A percentile compares a stretch with the other conserved stretches of the same genome.
Evolutionary conservation across 805 yeast genomes (phyloP).

Genomic region (Candida tammaniensis): DNA sequence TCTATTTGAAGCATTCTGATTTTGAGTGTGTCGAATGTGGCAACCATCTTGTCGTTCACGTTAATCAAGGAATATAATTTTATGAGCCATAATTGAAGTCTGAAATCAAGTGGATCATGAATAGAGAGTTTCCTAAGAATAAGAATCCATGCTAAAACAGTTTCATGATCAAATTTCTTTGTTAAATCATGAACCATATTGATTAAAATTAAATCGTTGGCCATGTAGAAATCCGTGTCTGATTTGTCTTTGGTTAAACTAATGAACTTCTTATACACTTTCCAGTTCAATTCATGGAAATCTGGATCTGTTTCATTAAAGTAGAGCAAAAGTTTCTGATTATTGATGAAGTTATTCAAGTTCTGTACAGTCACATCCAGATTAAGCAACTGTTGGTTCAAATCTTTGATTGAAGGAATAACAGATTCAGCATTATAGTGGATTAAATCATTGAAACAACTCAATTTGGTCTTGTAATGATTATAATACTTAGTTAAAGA

Average conservation of each 20-base stretch:
- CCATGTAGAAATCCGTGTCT: conserved; percentile 59
- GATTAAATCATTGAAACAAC: conserved; percentile 63
- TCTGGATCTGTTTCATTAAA: conserved; percentile 10
- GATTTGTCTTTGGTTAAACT: conserved; percentile 17
- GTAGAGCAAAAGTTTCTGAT: conserved; percentile 48
- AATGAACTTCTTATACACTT: conserved; percentile 17
- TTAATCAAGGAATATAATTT: conserved; percentile 61
- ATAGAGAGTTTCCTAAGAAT: conserved; percentile 56
- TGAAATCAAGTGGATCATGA: conserved; percentile 70
- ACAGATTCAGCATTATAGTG: conserved; percentile 11
- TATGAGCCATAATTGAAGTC: conserved; percentile 68
- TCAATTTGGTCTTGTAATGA: conserved; percentile 52
- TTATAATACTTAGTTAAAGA: conserved; percentile 40
- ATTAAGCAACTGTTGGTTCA: not conserved
- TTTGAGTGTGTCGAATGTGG: conserved; percentile 52
- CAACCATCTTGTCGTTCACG: conserved; percentile 45
- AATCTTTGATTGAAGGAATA: not conserved
- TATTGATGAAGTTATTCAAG: conserved; percentile 32
- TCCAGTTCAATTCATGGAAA: conserved; percentile 16
- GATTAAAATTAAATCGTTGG: conserved; percentile 62
- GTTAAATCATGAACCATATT: conserved; percentile 35
- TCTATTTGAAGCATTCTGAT: conserved; percentile 79
- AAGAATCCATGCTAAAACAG: conserved; percentile 39
- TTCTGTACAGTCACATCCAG: conserved; percentile 12
- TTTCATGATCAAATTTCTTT: conserved; percentile 5